Base-by-base conservation (phyloP, 805 yeast species). In the Candida awuae region DNA sequence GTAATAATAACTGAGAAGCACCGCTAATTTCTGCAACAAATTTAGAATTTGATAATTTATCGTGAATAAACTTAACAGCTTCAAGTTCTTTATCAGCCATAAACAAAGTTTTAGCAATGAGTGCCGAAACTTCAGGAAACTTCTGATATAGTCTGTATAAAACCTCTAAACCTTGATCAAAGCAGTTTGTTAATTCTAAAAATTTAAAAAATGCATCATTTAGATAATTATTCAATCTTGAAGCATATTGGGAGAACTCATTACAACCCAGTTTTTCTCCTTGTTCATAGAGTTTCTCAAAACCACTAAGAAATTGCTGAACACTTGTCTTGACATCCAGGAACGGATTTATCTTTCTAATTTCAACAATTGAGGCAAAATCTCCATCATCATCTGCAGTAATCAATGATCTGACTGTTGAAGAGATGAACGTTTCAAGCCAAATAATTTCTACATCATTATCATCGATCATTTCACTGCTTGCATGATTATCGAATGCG, bases 341-440 rank as follows among this genome's bases (percentile, higher is more conserved):
- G 44, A 92, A 72, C 4, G 97, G 97, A 51, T 86, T 82, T 41
- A 85, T 68, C 43, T 81, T 77, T 48, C 95, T 73, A 28, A 92
- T 81, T 55, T 88, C 95, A 8, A 87, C 94, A 40, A 92, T 71
- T 36, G 74, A 70, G 33, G 70, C 67, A 52, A 65, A 82, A 63
- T 61, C 80, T 59, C 83, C 90, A 63, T 58, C 46, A 37, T 86
- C 95, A 47, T 75, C 84, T 6, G 73, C 58, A 20, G 75, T 75
- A 40, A 86, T 62, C 31, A 92, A 59, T 7, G 88, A 65, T 51
- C 98, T 72, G 18, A 86, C 77, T 46, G 87, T 70, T 2, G 87
- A 80, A 53, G 86, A 68, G 47, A 79, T 67, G 53, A 69, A 79
- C 1, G 85, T 73, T 65, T 84, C 73, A 39, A 66, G 55, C 87